Percentiles rank a stretch among this genome's conserved stretches.
These are phyloP conservation scores for Aaosphaeria pasadenensis DNA, from an alignment of 2,329 filamentous ascomycete species.

Conservation along the genomic window DNA sequence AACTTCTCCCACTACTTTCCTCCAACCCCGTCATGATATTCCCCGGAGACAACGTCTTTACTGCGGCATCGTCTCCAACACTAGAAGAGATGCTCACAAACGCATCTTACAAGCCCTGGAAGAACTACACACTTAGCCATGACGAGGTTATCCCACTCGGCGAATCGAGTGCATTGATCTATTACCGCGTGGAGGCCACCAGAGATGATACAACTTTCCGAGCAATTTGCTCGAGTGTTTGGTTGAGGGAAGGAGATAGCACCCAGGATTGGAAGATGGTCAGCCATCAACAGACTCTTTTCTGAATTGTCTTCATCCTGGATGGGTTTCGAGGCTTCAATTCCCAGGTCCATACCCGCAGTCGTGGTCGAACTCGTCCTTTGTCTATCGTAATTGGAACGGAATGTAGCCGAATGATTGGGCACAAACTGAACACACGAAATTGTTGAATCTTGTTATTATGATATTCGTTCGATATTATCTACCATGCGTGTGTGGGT, in stretches of 20 bases:
- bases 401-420: too few species aligned
- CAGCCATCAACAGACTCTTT: slow-evolving; percentile 27
- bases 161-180: slow-evolving; percentile 19
- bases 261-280: slow-evolving; percentile 22
- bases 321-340: too few species aligned
- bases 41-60: slow-evolving; percentile 34
- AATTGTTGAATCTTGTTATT: too few species aligned
- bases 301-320: slow-evolving; percentile 5
- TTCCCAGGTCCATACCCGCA: too few species aligned
- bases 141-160: slow-evolving; percentile 23
- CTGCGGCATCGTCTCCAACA: slow-evolving; percentile 27
- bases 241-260: slow-evolving; percentile 16
- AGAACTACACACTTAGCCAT: slow-evolving; percentile 23
- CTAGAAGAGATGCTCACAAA: slow-evolving; percentile 18
- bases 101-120: slow-evolving; percentile 18
- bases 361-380: too few species aligned
- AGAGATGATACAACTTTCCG: slow-evolving; percentile 13
- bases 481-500: too few species aligned
- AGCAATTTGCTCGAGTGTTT: slow-evolving; percentile 25
- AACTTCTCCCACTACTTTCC: slow-evolving; percentile 29
- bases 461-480: too few species aligned
- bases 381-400: too few species aligned
- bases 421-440: too few species aligned
- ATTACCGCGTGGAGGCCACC: slow-evolving; percentile 22
- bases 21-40: slow-evolving; percentile 41